Base-by-base conservation (phyloP, 2,329 filamentous ascomycete species). In the Cordyceps javanica region DNA sequence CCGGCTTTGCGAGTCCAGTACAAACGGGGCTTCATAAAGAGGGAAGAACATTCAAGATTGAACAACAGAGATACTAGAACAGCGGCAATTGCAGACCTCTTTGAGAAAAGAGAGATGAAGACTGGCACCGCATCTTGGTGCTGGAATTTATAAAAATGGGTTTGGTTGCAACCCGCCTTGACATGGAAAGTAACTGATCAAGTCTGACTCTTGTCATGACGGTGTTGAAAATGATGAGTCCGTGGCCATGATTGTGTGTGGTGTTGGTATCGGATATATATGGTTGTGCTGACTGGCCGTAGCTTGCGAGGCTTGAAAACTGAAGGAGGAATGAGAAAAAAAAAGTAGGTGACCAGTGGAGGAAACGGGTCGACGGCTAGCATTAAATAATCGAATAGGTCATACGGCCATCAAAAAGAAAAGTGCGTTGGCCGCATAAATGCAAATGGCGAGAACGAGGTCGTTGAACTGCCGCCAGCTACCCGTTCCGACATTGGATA, bases 341-440 rank as follows among this genome's bases (percentile, higher is more conserved):
- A 19, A 55, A 32, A 23, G 38, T 11, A 30, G 41, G 21, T 38
- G 39, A 44, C 57, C 44, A 34, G 36, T 25, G 36, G 38, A 45
- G 14, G 30, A 59, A 11, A 45, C 44, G 26, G 26, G 55, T 57
- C 46, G 28, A 57, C 38, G 42, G 55, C 45, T 57, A 50, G 55
- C 51, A 57, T 57, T 57, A 57, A 44, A 51, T 49, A 57, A 36
- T 34, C 25, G 25, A 41, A 39, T 56, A 56, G 44, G 55, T 50
- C 36, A 57, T 42, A 57, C 48, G 28, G 41, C 56, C 30, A 45
- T 23, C 11, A n/a, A 23, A 46, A 26, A 34, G n/a, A 30, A 30
- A 45, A 52, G 32, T 42, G 14, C 11, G 25, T 36, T n/a, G 49
- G 42, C 36, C 50, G 42, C 28, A 55, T 55, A 54, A 55, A 61